Percentiles rank a stretch among this genome's conserved stretches.
Conservation (phyloP, 306 rosid genomes). For the Alnus rubra region DNA sequence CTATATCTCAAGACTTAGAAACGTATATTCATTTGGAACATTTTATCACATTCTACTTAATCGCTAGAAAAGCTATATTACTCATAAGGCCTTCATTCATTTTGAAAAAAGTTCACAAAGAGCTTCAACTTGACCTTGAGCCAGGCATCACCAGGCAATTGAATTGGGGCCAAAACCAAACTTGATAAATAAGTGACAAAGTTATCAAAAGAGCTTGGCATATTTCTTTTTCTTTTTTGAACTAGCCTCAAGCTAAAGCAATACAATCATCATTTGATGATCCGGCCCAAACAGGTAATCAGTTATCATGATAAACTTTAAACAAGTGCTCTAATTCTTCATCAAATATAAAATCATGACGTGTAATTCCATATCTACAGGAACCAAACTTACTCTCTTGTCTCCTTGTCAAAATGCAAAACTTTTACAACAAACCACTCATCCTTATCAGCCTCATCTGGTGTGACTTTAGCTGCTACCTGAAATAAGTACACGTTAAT, state of each 20-base stretch:
- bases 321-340: conserved; percentile 3
- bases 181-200: neutral
- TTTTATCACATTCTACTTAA: neutral
- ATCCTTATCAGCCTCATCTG: conserved; percentile 82
- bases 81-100: neutral
- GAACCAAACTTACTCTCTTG: conserved; percentile 72
- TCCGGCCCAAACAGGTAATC: neutral
- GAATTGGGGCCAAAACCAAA: neutral
- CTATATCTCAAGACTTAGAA: neutral
- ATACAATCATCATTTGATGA: neutral
- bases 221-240: neutral
- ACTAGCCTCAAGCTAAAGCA: conserved; percentile 1
- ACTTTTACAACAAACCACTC: conserved; percentile 98
- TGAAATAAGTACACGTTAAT: conserved; percentile 35
- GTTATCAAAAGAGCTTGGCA: neutral
- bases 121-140: neutral
- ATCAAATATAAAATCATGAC: conserved; percentile 8
- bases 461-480: conserved; percentile 96
- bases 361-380: neutral
- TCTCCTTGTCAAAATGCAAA: conserved; percentile 90
- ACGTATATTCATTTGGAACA: neutral
- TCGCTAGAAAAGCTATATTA: neutral
- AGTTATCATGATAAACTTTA: conserved; percentile 10
- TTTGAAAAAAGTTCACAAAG: neutral
- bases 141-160: neutral